Evolutionary conservation across 768 basidiomycete genomes (phyloP).

Genomic region (Suillus tomentosus): DNA sequence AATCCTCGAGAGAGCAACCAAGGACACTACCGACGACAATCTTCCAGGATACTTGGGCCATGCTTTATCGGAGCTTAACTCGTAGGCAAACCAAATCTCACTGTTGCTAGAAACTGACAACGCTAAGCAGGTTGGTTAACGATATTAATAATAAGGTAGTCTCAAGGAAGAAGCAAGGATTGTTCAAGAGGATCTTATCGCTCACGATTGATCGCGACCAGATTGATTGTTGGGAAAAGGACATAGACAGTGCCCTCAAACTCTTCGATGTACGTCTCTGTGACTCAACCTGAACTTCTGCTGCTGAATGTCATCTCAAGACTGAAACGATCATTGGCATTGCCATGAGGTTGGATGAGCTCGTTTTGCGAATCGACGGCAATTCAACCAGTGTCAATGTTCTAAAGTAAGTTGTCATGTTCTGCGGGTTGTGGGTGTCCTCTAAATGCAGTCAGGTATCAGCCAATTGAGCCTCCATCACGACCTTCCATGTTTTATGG

Average conservation of each 20-base stretch:
- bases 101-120: no score
- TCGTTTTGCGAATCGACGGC: not conserved
- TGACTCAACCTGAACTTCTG: not conserved
- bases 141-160: no score
- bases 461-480: not conserved
- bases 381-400: not conserved
- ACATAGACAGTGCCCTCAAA: not conserved
- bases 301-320: not conserved
- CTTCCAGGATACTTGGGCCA: not conserved
- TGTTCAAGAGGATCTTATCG: not conserved
- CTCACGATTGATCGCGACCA: not conserved
- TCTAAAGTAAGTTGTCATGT: not conserved
- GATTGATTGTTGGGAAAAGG: not conserved
- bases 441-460: not conserved
- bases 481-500: not conserved
- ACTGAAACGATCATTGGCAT: not conserved
- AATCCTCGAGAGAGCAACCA: not conserved
- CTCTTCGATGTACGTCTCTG: not conserved
- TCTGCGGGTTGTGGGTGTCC: not conserved
- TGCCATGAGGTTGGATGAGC: not conserved
- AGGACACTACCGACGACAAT: not conserved
- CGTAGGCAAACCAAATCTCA: not conserved
- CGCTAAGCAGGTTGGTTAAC: not conserved
- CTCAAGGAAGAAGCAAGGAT: not conserved
- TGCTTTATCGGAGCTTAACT: not conserved